A percentile compares a stretch with the other conserved stretches of the same genome.
phyloP scores from a whole-genome alignment of 768 basidiomycete genomes.

The Amanita inopinata region DNA sequence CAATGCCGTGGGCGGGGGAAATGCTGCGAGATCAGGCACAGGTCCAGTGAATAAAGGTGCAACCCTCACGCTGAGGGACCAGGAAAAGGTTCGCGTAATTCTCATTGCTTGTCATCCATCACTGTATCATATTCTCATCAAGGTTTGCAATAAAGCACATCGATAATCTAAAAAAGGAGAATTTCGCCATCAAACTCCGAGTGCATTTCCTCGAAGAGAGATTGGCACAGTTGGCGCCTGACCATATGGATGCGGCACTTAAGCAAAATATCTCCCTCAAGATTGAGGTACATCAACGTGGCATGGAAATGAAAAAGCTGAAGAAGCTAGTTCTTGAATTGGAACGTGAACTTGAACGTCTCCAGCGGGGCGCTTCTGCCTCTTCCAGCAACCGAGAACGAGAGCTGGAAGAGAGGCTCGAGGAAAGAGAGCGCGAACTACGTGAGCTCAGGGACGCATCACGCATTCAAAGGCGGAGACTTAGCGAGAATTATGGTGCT shows the following conservation, averaged over 20 bases:
- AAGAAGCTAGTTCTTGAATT: conserved; percentile 83
- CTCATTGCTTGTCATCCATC: neutral
- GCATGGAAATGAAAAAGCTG: conserved; percentile 85
- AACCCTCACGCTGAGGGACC: conserved; percentile 81
- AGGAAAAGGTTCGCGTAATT: conserved; percentile 71
- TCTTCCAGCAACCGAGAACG: conserved; percentile 45
- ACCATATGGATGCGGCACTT: conserved; percentile 84
- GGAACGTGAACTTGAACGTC: conserved; percentile 67
- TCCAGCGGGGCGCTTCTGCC: conserved; percentile 38
- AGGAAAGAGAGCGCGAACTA: conserved; percentile 63
- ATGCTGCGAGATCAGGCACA: conserved; percentile 29
- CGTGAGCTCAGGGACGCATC: conserved; percentile 52
- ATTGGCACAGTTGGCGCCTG: conserved; percentile 79
- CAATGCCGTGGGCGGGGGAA: conserved; percentile 28
- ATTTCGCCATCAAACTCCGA: conserved; percentile 92
- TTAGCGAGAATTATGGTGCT: conserved; percentile 38
- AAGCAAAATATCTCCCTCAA: conserved; percentile 93
- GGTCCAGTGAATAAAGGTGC: conserved; percentile 29
- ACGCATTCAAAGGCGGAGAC: conserved; percentile 13
- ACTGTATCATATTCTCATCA: conserved; percentile 5
- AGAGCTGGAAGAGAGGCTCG: conserved; percentile 69
- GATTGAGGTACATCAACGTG: conserved; percentile 82
- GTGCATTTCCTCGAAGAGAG: conserved; percentile 94
- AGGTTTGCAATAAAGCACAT: conserved; percentile 54
- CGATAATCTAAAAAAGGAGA: conserved; percentile 92